Evolutionary conservation across 306 rosid species (phyloP).

Genomic region (Ammopiptanthus mongolicus): DNA sequence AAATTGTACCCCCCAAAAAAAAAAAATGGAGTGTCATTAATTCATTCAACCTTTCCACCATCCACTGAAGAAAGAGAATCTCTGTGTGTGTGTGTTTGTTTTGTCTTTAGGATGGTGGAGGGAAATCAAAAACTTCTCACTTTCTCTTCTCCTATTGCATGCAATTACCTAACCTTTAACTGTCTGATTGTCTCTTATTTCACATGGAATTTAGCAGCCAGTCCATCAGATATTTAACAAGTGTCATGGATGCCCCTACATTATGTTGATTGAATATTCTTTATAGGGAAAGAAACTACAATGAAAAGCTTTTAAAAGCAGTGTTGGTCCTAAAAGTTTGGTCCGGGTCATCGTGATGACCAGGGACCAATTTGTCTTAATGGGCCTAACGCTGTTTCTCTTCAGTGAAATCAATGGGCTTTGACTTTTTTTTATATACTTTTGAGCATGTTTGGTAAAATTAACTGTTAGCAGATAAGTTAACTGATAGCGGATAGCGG

Average conservation of each 20-base stretch:
- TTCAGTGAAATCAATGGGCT: not conserved
- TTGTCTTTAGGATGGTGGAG: not conserved
- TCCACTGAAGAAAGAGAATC: not conserved
- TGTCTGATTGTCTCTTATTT: not conserved
- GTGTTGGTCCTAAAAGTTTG: conserved; percentile 10
- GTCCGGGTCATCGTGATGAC: not conserved
- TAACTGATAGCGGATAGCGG: no score
- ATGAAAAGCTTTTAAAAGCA: not conserved
- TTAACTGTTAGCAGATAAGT: no score
- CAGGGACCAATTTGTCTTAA: not conserved
- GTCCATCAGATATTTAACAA: not conserved
- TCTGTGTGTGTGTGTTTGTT: not conserved
- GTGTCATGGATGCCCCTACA: conserved; percentile 18
- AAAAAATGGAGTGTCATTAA: not conserved
- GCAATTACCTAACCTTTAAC: conserved; percentile 3
- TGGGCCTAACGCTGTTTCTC: not conserved
- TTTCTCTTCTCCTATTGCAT: not conserved
- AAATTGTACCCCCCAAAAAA: no score
- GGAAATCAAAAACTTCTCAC: not conserved
- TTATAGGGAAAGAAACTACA: conserved; percentile 14
- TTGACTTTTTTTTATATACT: not conserved
- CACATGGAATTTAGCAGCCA: conserved; percentile 5
- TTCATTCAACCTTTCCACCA: not conserved
- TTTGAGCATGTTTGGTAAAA: no score
- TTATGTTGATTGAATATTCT: conserved; percentile 7